Percentiles rank a stretch among this genome's conserved stretches.
phyloP scores from a whole-genome alignment of 2,329 filamentous ascomycete species.

The Aureobasidium sp. region DNA sequence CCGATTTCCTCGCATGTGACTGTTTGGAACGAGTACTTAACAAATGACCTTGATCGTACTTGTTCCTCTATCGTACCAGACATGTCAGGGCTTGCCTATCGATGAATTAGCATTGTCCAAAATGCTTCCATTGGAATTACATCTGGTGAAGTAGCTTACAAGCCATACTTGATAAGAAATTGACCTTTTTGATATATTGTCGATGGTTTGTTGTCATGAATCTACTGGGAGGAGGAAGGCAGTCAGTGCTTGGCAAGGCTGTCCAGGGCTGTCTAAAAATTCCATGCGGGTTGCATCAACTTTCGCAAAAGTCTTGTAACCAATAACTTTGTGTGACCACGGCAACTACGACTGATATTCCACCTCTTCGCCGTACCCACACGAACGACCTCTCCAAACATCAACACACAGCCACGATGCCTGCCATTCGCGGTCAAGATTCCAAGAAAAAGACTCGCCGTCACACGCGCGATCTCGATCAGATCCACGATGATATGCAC shows the following conservation, averaged over 20 bases:
- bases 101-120: background rate
- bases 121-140: background rate
- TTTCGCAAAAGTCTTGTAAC: background rate
- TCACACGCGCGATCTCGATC: conserved; percentile 72
- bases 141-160: no score
- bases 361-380: background rate
- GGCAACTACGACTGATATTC: background rate
- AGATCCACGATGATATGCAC: conserved; percentile 74
- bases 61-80: background rate
- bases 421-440: conserved; percentile 40
- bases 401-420: conserved; percentile 28
- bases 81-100: background rate
- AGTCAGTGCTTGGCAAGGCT: background rate
- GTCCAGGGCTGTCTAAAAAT: background rate
- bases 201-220: background rate
- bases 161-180: no score
- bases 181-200: no score
- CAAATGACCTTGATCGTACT: background rate
- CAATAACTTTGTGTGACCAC: background rate
- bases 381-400: background rate
- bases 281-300: background rate
- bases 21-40: background rate
- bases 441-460: conserved; percentile 41
- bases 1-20: background rate
- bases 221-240: background rate